These are phyloP conservation scores for Corymbia maculata DNA, from an alignment of 345 rosid genomes.

Conservation along the genomic window DNA sequence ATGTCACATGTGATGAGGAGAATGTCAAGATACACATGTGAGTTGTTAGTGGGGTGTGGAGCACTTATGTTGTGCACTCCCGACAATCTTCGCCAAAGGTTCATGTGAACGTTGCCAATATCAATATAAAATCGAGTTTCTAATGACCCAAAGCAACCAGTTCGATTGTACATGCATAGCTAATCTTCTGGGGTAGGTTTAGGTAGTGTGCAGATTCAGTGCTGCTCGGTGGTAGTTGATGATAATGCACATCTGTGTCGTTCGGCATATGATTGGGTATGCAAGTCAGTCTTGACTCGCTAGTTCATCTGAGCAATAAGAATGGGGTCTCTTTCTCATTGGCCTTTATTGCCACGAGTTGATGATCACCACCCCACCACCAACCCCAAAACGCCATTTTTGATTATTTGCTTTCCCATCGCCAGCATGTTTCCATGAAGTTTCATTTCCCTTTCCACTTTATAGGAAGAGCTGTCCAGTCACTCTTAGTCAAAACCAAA, in stretches of 20 bases:
- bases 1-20: too few relatives aligned
- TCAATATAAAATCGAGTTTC: not conserved
- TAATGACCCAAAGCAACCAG: not conserved
- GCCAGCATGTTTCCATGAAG: not conserved
- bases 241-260: not conserved
- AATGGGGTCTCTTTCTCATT: not conserved
- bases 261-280: not conserved
- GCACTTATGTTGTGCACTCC: not conserved
- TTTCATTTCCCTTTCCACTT: not conserved
- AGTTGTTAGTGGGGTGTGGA: not conserved
- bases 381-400: not conserved
- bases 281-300: not conserved
- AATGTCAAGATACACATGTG: not conserved
- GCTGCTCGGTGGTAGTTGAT: not conserved
- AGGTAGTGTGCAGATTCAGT: not conserved
- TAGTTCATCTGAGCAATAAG: not conserved
- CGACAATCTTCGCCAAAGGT: not conserved
- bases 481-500: not conserved
- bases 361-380: not conserved
- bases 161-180: not conserved
- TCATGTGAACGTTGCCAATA: too few relatives aligned
- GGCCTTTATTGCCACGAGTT: not conserved
- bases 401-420: not conserved
- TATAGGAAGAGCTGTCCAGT: not conserved
- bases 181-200: not conserved